These are phyloP conservation scores for Dendrobium officinale DNA, from an alignment of 106 monocot genomes.

Conservation along the genomic window DNA sequence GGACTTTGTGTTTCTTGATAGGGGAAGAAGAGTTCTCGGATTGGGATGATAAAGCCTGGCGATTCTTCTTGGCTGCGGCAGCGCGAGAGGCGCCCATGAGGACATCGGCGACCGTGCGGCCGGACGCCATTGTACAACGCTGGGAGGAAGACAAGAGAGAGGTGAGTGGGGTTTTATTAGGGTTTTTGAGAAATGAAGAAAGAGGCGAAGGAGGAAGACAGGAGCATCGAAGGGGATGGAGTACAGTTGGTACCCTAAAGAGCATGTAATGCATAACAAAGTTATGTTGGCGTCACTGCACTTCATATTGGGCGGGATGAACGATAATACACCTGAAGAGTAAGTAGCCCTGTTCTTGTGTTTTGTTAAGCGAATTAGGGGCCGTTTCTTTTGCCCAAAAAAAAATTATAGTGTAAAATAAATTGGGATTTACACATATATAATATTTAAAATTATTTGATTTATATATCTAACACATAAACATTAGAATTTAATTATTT, in stretches of 20 bases:
- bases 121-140: conserved; percentile 10
- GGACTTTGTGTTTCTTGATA: conserved; percentile 39
- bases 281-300: no score
- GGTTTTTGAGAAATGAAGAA: conserved; percentile 1
- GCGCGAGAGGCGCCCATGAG: conserved; percentile 82
- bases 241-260: neutral
- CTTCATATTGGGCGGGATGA: no score
- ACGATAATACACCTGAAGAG: no score
- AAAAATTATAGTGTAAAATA: no score
- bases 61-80: conserved; percentile 28
- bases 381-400: no score
- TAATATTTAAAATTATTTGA: no score
- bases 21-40: conserved; percentile 13
- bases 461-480: no score
- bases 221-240: neutral
- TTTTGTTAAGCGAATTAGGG: no score
- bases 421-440: no score
- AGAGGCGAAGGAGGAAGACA: neutral
- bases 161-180: neutral
- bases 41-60: neutral
- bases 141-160: conserved; percentile 6
- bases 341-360: no score
- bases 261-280: neutral
- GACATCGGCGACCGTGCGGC: conserved; percentile 58
- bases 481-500: no score